Evolutionary conservation across 192 early-diverging fungal species (phyloP).

Genomic region (Jimgerdemannia lactiflua): DNA sequence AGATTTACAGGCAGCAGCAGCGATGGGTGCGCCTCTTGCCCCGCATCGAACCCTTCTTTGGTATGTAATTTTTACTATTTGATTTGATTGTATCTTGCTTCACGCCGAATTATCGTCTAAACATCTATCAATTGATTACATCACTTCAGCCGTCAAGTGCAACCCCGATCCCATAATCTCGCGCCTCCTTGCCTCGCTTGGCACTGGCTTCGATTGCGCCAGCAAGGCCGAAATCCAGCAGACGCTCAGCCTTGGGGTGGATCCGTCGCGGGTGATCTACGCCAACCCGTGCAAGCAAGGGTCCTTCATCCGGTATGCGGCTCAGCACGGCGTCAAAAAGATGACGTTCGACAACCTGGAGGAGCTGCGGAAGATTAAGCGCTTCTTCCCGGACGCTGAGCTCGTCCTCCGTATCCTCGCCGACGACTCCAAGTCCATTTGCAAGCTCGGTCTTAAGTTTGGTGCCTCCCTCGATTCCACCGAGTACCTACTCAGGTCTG

Average conservation of each 20-base stretch:
- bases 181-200: conserved; percentile 74
- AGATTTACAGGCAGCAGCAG: conserved; percentile 82
- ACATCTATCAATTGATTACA: conserved; percentile 8
- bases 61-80: conserved; percentile 40
- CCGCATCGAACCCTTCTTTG: conserved; percentile 95
- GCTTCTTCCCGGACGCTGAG: conserved; percentile 75
- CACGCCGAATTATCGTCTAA: conserved; percentile 7
- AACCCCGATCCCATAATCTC: conserved; percentile 89
- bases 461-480: conserved; percentile 80
- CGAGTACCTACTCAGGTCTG: conserved; percentile 64
- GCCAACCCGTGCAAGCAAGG: conserved; percentile 99
- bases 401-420: conserved; percentile 93
- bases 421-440: conserved; percentile 91
- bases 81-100: conserved; percentile 2
- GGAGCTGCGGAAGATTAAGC: conserved; percentile 93
- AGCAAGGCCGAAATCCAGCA: conserved; percentile 89
- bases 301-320: conserved; percentile 90
- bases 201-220: conserved; percentile 98
- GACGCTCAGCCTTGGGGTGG: conserved; percentile 70
- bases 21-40: conserved; percentile 85
- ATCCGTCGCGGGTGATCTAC: conserved; percentile 84
- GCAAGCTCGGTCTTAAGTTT: conserved; percentile 96
- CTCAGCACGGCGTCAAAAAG: conserved; percentile 70
- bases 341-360: conserved; percentile 99
- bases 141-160: conserved; percentile 90